Conservation (phyloP, 176 grass and related monocot species). For the Thinopyrum elongatum region DNA sequence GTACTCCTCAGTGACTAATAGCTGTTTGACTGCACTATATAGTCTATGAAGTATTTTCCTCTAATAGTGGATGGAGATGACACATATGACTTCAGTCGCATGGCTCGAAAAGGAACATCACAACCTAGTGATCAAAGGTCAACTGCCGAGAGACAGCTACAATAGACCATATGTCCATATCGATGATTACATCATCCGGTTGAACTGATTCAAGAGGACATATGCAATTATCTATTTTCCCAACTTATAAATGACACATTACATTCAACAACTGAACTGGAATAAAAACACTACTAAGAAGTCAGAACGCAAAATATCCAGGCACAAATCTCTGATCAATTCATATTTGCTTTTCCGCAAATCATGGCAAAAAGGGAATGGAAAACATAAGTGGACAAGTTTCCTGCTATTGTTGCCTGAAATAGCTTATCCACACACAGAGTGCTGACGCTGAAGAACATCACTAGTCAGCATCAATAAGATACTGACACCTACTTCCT, state of each 20-base stretch:
- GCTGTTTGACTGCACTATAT: not conserved
- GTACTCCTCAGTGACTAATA: not conserved
- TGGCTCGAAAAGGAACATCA: not conserved
- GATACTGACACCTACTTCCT: not conserved
- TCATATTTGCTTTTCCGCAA: not conserved
- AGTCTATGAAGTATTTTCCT: not conserved
- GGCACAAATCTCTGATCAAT: not conserved
- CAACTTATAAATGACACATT: not conserved
- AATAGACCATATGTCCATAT: not conserved
- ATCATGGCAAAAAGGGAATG: constrained; percentile 1
- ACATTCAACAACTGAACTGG: not conserved
- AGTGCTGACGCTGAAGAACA: not conserved
- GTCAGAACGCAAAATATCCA: not conserved
- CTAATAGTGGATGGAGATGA: not conserved
- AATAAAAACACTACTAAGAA: not conserved
- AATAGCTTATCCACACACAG: not conserved
- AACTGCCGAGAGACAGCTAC: not conserved
- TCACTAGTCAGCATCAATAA: not conserved
- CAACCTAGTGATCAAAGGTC: not conserved
- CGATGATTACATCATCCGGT: not conserved
- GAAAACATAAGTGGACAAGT: not conserved
- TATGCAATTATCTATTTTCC: not conserved
- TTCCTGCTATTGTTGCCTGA: not conserved
- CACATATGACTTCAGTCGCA: not conserved
- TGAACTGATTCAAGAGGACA: not conserved